Evolutionary conservation across 2,329 filamentous ascomycete species (phyloP), one percentile per base, ranked within the genome.

Genomic region (Fusarium longipes): DNA sequence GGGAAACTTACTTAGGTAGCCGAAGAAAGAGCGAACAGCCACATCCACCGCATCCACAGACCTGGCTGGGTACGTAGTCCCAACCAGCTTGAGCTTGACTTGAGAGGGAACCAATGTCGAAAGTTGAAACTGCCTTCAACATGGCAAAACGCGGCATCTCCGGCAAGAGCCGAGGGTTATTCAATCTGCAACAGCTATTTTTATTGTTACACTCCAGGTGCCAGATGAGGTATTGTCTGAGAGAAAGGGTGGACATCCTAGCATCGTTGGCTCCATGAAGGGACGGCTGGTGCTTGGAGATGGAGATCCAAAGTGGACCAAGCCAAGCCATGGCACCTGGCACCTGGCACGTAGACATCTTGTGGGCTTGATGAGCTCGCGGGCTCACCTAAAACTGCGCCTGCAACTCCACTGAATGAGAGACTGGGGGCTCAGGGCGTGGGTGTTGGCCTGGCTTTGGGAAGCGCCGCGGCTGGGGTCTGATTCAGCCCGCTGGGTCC

Each of bases 401-500:
- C 22, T 48, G 32, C 30, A 48, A 35, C 32, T 36, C 45, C 45
- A 48, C 32, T 48, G 52, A 36, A 15, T 36, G 54, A 51, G 43
- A 33, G 27, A 53, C 49, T 35, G 55, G 57, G 57, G n/a, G 25
- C 29, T 29, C 57, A 61, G 45, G 50, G 50, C 42, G 32, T 54
- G 35, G 35, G 35, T 18, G 33, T 60, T 61, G 45, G 45, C 56
- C 45, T 61, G 57, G 67, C 69, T 64, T 72, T 62, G 44, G 50
- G 61, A 49, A 55, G 57, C 65, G 62, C 48, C 58, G 56, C 56
- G 57, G 59, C 67, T 58, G 65, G 70, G 62, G 56, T 68, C 62
- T 59, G 65, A 58, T 60, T 56, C 50, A 63, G 66, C 55, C 57
- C 63, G 60, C 68, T 52, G 61, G 53, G 63, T 40, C 68, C 45